Base-by-base conservation (phyloP, 306 rosid genomes). In the Corylus avellana region DNA sequence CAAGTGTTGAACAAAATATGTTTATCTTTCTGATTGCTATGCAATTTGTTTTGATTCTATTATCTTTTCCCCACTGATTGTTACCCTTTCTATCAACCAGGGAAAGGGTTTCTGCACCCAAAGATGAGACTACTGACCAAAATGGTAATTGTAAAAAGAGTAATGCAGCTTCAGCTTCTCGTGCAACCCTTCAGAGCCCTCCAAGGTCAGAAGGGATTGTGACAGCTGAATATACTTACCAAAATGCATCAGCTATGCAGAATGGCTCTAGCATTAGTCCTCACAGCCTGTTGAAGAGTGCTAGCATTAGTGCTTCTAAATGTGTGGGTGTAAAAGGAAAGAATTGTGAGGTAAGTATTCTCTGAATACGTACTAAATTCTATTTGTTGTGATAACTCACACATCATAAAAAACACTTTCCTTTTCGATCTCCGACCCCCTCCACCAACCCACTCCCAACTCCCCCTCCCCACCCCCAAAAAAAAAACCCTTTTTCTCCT, bases 131-230 rank as follows among this genome's bases (percentile, higher is more conserved):
- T 20, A 62, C 53, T 5, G 83, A 86, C 14, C 82, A 84, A 82
- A 82, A 83, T 55, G 32, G 42, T 39, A 71, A 29, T 32, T 22
- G 11, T 12, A 80, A 77, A 37, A 81, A 81, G 63, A 50, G 59
- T 39, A 70, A 67, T 54, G 72, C 81, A 55, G 80, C 74, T 79
- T 90, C 90, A 49, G 84, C 58, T 35, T 82, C 85, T 37, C 86
- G 86, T 18, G 91, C 84, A 39, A 71, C 80, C 5, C 7, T 74
- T 79, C 88, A 61, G 54, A 88, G 88, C 84, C 82, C 94, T 61
- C 84, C 83, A 64, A 73, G 80, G 70, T 81, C 84, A 20, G 75
- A 22, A 57, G 76, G 68, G 35, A 10, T 75, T 14, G 83, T 76
- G 68, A 53, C 72, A 58, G 53, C 74, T 8, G 84, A 78, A 55